Conservation (phyloP, 768 basidiomycete genomes). For the Kwoniella shandongensis region DNA sequence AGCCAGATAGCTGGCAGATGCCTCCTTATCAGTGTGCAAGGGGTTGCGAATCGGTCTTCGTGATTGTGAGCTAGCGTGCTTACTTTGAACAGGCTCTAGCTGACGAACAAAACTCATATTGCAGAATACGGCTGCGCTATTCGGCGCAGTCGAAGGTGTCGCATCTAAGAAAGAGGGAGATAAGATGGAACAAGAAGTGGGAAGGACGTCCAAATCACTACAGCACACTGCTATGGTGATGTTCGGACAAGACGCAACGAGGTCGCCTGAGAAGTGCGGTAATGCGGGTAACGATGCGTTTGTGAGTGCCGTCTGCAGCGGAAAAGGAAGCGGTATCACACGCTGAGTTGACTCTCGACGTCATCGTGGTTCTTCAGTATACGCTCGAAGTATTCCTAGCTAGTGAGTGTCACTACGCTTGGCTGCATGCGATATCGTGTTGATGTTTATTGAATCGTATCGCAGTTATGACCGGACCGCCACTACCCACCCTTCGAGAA, state of each 20-base stretch:
- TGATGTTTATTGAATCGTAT: too few relatives aligned
- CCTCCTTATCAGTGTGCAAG: slow-evolving; percentile 32
- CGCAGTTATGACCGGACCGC: slow-evolving; percentile 27
- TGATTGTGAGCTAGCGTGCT: slow-evolving; percentile 36
- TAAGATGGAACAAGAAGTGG: neutral
- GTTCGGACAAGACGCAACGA: slow-evolving; percentile 24
- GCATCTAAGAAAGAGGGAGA: slow-evolving; percentile 6
- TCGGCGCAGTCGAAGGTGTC: slow-evolving; percentile 35
- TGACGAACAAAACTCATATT: neutral
- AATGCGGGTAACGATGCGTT: slow-evolving; percentile 49
- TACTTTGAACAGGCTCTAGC: too few relatives aligned
- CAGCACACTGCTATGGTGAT: slow-evolving; percentile 29
- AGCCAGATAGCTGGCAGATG: slow-evolving; percentile 35
- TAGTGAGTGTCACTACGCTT: slow-evolving; percentile 25
- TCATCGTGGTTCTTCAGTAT: slow-evolving; percentile 30
- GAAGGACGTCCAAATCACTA: slow-evolving; percentile 18
- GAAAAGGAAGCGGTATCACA: too few relatives aligned
- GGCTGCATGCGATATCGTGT: too few relatives aligned
- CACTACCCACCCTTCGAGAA: slow-evolving; percentile 32
- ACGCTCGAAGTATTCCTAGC: slow-evolving; percentile 39
- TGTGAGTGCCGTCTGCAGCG: too few relatives aligned
- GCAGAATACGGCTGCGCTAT: slow-evolving; percentile 45
- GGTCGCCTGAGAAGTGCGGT: slow-evolving; percentile 25
- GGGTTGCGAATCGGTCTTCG: slow-evolving; percentile 32
- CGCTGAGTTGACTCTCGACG: too few relatives aligned